Percentiles rank a stretch among this genome's conserved stretches.
Conservation (phyloP, 139 green algal species). For the Coelastrella sp. region DNA sequence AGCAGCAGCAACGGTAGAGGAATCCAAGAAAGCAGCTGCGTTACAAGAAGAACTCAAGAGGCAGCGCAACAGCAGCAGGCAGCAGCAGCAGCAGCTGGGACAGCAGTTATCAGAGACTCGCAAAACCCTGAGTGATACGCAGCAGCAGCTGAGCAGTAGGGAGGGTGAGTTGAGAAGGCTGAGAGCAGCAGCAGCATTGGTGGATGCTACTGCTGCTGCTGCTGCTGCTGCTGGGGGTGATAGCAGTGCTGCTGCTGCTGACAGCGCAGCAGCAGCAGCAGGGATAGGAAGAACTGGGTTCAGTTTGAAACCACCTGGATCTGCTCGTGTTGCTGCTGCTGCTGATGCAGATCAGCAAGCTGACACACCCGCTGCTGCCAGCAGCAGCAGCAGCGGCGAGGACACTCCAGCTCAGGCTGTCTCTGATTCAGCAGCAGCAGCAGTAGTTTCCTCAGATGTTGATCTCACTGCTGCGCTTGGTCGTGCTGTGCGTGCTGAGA, state of each 20-base stretch:
- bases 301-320: not conserved
- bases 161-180: conserved; percentile 20
- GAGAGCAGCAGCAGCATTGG: conserved; percentile 30
- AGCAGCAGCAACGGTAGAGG: not conserved
- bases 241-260: not conserved
- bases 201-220: not conserved
- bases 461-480: conserved; percentile 43
- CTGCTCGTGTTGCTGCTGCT: not conserved
- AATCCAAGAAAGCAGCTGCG: not conserved
- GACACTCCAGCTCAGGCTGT: too few species aligned
- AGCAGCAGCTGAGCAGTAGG: conserved; percentile 42
- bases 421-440: conserved; percentile 2
- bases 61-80: not conserved
- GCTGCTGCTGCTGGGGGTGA: conserved; percentile 8
- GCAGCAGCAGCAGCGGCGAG: too few species aligned
- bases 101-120: conserved; percentile 10
- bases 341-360: not conserved
- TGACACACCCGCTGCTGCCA: not conserved
- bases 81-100: conserved; percentile 19
- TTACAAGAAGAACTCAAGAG: not conserved
- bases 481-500: conserved; percentile 41
- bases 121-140: not conserved
- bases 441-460: conserved; percentile 3
- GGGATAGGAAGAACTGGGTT: not conserved
- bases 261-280: not conserved